Evolutionary conservation across 2,329 filamentous ascomycete species (phyloP).

Genomic region (Orbilia brochopaga): DNA sequence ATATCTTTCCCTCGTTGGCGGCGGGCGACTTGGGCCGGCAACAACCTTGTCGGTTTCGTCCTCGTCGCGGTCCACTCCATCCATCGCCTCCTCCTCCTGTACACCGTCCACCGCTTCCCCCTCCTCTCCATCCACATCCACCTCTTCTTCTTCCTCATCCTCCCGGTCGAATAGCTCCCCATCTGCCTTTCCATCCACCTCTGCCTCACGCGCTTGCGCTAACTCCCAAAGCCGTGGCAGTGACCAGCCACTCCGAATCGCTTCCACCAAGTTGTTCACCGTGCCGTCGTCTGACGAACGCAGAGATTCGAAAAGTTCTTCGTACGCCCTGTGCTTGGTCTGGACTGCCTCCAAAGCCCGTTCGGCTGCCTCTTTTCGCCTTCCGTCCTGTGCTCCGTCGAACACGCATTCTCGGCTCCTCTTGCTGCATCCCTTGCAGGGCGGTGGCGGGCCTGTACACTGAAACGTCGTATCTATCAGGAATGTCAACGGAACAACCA

Average conservation of each 20-base stretch:
- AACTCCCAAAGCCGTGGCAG: slow-evolving; percentile 19
- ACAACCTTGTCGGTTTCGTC: slow-evolving; percentile 6
- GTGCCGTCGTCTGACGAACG: slow-evolving; percentile 16
- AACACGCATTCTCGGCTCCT: slow-evolving; percentile 36
- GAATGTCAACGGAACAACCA: too few species aligned
- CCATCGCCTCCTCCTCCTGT: not conserved
- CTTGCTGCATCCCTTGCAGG: slow-evolving; percentile 22
- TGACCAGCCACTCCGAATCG: slow-evolving; percentile 20
- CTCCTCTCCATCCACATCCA: not conserved
- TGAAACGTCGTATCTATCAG: not conserved
- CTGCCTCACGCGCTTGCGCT: not conserved
- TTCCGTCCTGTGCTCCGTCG: slow-evolving; percentile 19
- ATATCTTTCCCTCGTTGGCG: too few species aligned
- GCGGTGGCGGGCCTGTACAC: slow-evolving; percentile 36
- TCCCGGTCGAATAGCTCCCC: not conserved
- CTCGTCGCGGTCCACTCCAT: not conserved
- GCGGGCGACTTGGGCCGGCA: slow-evolving; percentile 28
- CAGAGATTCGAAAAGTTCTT: slow-evolving; percentile 24
- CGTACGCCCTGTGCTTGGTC: slow-evolving; percentile 23
- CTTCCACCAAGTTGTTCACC: slow-evolving; percentile 27
- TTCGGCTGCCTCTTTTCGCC: slow-evolving; percentile 36
- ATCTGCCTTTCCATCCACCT: not conserved
- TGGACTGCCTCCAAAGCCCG: slow-evolving; percentile 26
- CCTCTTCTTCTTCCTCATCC: not conserved
- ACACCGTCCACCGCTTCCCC: not conserved